Conservation (phyloP, 179 eudicot species). For the Spinacia oleracea region DNA sequence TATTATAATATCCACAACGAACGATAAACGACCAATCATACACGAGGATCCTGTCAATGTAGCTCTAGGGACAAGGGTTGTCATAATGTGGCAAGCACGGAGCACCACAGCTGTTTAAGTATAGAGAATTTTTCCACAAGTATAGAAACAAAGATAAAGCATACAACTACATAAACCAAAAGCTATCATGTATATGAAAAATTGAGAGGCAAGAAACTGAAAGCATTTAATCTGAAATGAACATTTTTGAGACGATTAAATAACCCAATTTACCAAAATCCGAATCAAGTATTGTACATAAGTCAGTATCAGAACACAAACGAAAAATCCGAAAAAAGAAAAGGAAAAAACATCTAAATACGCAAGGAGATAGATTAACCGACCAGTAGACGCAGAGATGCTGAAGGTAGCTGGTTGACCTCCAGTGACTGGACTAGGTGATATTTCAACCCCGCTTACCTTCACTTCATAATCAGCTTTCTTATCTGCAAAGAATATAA, state of each 20-base stretch:
- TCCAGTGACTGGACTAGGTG: constrained; percentile 51
- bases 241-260: not conserved
- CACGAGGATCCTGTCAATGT: not conserved
- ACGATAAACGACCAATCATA: no score
- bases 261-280: not conserved
- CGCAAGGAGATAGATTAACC: not conserved
- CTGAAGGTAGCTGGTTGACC: constrained; percentile 52
- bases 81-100: not conserved
- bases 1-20: no score
- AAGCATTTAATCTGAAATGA: not conserved
- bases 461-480: constrained; percentile 49
- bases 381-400: constrained; percentile 58
- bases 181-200: not conserved
- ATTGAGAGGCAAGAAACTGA: not conserved
- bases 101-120: not conserved
- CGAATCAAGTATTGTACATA: not conserved
- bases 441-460: constrained; percentile 50
- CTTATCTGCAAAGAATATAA: constrained; percentile 45
- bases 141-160: not conserved
- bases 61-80: not conserved
- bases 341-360: not conserved
- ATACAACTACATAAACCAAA: not conserved
- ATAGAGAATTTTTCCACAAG: not conserved
- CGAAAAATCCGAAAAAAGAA: not conserved
- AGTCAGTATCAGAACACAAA: not conserved